These are phyloP conservation scores for Apodospora peruviana DNA, from an alignment of 495 filamentous ascomycete species.

Conservation along the genomic window DNA sequence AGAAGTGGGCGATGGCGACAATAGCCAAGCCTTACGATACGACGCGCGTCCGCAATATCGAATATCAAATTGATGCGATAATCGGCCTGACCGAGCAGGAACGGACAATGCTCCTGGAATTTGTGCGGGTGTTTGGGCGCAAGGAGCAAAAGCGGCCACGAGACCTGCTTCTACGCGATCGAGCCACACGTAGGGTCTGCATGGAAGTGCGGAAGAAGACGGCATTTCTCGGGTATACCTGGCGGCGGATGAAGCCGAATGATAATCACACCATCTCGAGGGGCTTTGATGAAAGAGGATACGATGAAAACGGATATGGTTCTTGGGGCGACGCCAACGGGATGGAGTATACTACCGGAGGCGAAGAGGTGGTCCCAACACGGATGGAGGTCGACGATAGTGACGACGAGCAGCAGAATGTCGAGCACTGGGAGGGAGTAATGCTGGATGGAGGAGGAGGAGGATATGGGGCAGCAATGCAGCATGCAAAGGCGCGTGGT, in stretches of 20 bases:
- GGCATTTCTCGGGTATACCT: slow-evolving; percentile 90
- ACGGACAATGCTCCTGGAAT: slow-evolving; percentile 9
- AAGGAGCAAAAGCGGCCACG: slow-evolving; percentile 55
- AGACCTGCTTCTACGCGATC: slow-evolving; percentile 75
- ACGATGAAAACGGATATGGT: too few relatives aligned
- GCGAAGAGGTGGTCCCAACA: too few relatives aligned
- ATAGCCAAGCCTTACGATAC: slow-evolving; percentile 41
- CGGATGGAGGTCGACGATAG: too few relatives aligned
- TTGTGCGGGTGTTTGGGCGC: slow-evolving; percentile 12
- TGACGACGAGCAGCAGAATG: too few relatives aligned
- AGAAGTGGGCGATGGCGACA: slow-evolving; percentile 33
- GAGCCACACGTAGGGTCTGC: slow-evolving; percentile 51
- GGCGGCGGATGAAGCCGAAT: slow-evolving; percentile 44
- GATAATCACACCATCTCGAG: too few relatives aligned
- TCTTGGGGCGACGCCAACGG: too few relatives aligned
- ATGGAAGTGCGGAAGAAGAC: slow-evolving; percentile 73
- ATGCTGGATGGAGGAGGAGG: too few relatives aligned
- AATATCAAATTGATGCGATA: slow-evolving; percentile 39
- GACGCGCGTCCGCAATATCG: slow-evolving; percentile 35
- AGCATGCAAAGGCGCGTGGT: too few relatives aligned
- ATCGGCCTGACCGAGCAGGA: slow-evolving; percentile 10
- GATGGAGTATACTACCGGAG: too few relatives aligned
- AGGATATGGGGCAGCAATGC: too few relatives aligned
- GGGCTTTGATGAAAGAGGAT: too few relatives aligned
- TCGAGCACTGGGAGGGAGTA: too few relatives aligned